phyloP scores from a whole-genome alignment of 2,329 filamentous ascomycete genomes.

The Cryphonectria radicalis region DNA sequence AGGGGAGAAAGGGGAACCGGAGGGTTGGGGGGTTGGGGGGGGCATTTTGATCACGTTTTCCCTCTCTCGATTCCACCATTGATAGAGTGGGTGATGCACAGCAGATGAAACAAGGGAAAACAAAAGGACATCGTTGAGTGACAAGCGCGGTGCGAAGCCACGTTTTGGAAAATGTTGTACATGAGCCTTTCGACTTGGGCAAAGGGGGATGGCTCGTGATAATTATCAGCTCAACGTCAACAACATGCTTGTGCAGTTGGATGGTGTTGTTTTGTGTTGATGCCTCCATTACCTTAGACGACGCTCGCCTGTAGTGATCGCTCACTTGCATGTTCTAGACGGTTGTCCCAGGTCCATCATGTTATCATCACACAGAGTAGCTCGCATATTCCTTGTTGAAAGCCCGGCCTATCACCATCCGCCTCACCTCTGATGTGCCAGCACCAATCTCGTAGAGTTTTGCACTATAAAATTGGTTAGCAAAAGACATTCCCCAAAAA shows the following conservation, averaged over 20 bases:
- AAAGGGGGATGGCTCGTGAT: not conserved
- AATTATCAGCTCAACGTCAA: not conserved
- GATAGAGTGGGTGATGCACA: not conserved
- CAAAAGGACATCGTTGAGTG: not conserved
- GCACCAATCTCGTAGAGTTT: constrained; percentile 96
- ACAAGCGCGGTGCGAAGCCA: not conserved
- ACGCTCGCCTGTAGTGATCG: not conserved
- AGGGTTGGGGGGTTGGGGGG: too few relatives aligned
- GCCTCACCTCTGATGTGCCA: constrained; percentile 89
- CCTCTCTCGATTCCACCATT: not conserved
- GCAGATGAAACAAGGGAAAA: not conserved
- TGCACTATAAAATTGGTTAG: constrained; percentile 49
- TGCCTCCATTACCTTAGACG: too few relatives aligned
- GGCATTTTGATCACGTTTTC: not conserved
- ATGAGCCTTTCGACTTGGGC: not conserved
- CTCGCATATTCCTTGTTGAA: constrained; percentile 83
- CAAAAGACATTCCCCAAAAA: constrained; percentile 35
- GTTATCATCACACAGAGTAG: constrained; percentile 31
- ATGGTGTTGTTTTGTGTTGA: not conserved
- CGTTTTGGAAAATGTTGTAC: not conserved
- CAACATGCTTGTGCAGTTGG: not conserved
- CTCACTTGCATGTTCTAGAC: not conserved
- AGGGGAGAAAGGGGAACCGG: too few relatives aligned
- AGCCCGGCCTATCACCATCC: constrained; percentile 90
- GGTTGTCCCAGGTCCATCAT: too few relatives aligned